Conservation (phyloP, 176 grass and related monocot genomes). For the Saccharum officinarum region DNA sequence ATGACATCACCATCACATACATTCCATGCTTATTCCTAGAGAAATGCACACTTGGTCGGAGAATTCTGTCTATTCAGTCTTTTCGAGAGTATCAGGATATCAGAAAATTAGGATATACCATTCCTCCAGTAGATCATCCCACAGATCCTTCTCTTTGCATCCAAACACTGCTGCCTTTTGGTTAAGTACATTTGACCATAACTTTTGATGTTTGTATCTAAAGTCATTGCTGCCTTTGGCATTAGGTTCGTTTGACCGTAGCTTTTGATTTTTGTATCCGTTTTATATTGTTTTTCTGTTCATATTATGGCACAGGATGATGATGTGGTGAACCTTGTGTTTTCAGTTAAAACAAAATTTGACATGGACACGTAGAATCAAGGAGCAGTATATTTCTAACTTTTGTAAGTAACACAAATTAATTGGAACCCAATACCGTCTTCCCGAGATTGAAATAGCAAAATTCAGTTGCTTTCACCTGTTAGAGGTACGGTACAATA, state of each 20-base stretch:
- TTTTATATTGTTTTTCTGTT: background rate
- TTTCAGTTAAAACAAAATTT: constrained; percentile 1
- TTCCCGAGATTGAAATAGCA: constrained; percentile 14
- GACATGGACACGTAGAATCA: constrained; percentile 6
- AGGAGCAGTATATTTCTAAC: background rate
- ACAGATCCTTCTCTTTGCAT: background rate
- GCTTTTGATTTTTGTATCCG: constrained; percentile 3
- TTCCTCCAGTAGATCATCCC: background rate
- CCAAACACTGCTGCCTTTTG: background rate
- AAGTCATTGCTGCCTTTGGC: background rate
- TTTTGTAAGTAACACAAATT: constrained; percentile 6
- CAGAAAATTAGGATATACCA: background rate
- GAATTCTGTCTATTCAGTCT: background rate
- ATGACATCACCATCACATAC: constrained; percentile 26
- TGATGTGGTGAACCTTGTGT: constrained; percentile 5
- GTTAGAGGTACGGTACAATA: background rate
- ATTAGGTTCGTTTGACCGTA: constrained; percentile 10
- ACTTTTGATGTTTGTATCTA: background rate
- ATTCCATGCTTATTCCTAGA: constrained; percentile 12
- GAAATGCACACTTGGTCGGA: background rate
- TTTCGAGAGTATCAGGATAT: constrained; percentile 4
- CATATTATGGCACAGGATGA: background rate
- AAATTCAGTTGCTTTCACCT: background rate
- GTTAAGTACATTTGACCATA: background rate
- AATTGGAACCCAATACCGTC: background rate